A percentile compares a stretch with the other conserved stretches of the same genome.
These are phyloP conservation scores for Candida sp. DNA, from an alignment of 1,139 yeast species.

Conservation along the genomic window DNA sequence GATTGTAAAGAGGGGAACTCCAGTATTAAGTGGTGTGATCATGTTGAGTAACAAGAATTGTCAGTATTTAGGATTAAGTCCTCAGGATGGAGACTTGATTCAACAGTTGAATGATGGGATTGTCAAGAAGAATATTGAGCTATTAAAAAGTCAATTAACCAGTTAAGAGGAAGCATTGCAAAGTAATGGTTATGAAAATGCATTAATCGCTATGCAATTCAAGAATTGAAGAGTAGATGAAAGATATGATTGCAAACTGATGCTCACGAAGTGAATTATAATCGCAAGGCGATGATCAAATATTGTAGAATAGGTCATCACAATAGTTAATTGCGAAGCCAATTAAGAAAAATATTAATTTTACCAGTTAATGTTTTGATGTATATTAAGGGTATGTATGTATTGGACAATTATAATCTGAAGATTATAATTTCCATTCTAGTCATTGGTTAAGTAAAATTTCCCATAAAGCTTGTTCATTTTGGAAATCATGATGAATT, in stretches of 20 bases:
- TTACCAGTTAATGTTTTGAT: too few species aligned
- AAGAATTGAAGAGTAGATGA: too few species aligned
- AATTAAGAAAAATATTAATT: constrained; percentile 10
- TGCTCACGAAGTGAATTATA: too few species aligned
- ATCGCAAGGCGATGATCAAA: too few species aligned
- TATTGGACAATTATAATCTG: neutral
- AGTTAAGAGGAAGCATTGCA: constrained; percentile 2
- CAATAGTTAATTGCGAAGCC: too few species aligned
- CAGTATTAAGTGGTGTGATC: constrained; percentile 32
- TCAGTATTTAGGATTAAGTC: constrained; percentile 30
- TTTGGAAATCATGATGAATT: constrained; percentile 78
- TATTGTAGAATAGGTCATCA: too few species aligned
- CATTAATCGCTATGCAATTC: too few species aligned
- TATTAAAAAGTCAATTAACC: constrained; percentile 20
- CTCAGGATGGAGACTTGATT: constrained; percentile 18
- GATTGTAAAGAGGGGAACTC: constrained; percentile 28
- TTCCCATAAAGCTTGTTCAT: constrained; percentile 79
- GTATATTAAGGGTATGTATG: neutral
- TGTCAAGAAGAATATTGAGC: constrained; percentile 31
- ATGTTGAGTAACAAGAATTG: constrained; percentile 28
- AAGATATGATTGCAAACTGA: too few species aligned
- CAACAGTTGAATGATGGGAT: constrained; percentile 28
- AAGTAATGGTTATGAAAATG: neutral
- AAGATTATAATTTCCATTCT: constrained; percentile 8
- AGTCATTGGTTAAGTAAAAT: constrained; percentile 38